phyloP scores from a whole-genome alignment of 768 basidiomycete genomes.

The Mycena kentingensis region DNA sequence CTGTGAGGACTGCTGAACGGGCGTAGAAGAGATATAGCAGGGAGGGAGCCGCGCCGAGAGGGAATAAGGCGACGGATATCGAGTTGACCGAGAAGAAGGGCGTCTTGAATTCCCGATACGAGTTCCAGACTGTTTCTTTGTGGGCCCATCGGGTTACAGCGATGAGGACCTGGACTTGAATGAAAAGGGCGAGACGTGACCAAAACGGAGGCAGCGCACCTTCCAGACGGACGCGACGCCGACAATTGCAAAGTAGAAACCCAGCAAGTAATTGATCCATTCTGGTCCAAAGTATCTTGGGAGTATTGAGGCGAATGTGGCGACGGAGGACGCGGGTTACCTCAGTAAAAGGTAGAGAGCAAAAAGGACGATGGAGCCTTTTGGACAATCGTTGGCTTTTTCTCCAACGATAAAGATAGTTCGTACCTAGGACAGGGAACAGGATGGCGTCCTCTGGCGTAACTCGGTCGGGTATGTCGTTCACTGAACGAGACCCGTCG shows the following conservation, averaged over 20 bases:
- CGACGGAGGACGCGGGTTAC: too few relatives aligned
- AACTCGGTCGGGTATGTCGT: constrained; percentile 57
- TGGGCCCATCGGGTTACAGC: constrained; percentile 50
- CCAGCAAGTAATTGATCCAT: constrained; percentile 82
- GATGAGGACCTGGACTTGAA: constrained; percentile 45
- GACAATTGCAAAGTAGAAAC: constrained; percentile 70
- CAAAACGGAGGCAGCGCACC: constrained; percentile 40
- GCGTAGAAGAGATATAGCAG: constrained; percentile 57
- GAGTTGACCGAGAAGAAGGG: constrained; percentile 47
- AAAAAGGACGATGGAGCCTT: constrained; percentile 70
- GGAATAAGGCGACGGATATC: constrained; percentile 58
- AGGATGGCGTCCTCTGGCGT: constrained; percentile 72
- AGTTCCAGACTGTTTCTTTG: constrained; percentile 58
- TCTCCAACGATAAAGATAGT: neutral
- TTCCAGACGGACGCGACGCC: constrained; percentile 72
- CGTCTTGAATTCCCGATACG: constrained; percentile 43
- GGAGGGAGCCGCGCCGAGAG: constrained; percentile 64
- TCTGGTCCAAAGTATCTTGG: constrained; percentile 74
- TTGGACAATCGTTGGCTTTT: constrained; percentile 35
- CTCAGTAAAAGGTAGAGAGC: constrained; percentile 72
- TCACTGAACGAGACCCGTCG: constrained; percentile 33
- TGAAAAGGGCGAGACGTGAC: constrained; percentile 10
- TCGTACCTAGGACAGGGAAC: constrained; percentile 66
- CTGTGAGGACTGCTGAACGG: constrained; percentile 73
- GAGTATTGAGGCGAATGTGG: too few relatives aligned